Percentiles rank a stretch among this genome's conserved stretches.
Evolutionary conservation across 2,329 filamentous ascomycete species (phyloP).

Genomic region (Domatiomyces catenatus): DNA sequence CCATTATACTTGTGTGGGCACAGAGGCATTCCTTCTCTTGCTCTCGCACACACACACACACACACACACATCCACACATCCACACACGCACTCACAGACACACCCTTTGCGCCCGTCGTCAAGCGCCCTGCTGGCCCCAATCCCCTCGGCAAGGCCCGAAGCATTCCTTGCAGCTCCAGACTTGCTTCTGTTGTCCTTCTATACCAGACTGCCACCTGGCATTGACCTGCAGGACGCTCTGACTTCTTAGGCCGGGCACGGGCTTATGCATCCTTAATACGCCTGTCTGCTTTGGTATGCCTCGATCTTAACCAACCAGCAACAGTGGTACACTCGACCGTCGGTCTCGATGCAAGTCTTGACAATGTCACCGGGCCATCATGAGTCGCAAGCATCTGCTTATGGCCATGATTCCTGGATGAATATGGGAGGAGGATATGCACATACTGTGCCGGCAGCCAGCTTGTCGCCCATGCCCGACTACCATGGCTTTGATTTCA

Average conservation of each 20-base stretch:
- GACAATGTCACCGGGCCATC: constrained; percentile 31
- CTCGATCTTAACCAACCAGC: constrained; percentile 3
- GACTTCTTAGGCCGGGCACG: constrained; percentile 2
- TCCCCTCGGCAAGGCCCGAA: background rate
- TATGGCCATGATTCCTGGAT: constrained; percentile 32
- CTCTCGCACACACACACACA: background rate
- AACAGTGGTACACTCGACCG: background rate
- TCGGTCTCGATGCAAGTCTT: constrained; percentile 15
- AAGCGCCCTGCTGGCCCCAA: background rate
- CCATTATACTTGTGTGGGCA: background rate
- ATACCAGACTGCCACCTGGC: constrained; percentile 3
- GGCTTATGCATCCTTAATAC: constrained; percentile 11
- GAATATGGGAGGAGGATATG: constrained; percentile 30
- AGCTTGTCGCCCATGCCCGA: constrained; percentile 55
- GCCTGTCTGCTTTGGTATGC: constrained; percentile 2
- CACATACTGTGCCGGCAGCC: constrained; percentile 10
- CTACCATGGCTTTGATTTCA: constrained; percentile 46
- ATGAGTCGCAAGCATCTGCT: constrained; percentile 29
- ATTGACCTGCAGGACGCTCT: background rate
- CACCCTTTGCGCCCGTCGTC: background rate
- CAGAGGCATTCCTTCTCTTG: background rate
- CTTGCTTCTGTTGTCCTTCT: constrained; percentile 2
- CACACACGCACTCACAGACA: background rate
- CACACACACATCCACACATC: background rate
- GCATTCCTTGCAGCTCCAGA: background rate